Percentiles rank a stretch among this genome's conserved stretches.
These are phyloP conservation scores for Lichtheimia ornata DNA, from an alignment of 371 early-diverging fungal genomes.

Conservation along the genomic window DNA sequence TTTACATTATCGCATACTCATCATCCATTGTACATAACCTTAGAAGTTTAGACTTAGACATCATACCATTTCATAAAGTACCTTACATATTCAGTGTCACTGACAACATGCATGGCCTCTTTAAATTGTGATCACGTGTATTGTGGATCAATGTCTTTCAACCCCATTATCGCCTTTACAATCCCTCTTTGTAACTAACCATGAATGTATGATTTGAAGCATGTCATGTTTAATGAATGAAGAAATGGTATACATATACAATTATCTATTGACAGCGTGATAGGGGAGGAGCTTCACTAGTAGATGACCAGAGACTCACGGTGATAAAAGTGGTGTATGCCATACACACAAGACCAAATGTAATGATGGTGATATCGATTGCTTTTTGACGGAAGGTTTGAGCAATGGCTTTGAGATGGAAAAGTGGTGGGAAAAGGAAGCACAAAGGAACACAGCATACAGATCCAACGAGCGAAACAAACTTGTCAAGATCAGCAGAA, in stretches of 20 bases:
- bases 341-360: constrained; percentile 76
- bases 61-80: no score
- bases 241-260: neutral
- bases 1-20: no score
- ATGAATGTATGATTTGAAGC: no score
- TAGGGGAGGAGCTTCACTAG: constrained; percentile 31
- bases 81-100: no score
- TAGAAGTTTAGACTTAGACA: no score
- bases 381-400: constrained; percentile 34
- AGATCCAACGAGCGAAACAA: constrained; percentile 87
- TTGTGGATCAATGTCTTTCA: no score
- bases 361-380: constrained; percentile 62
- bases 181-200: no score
- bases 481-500: constrained; percentile 74
- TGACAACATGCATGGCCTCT: neutral
- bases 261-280: constrained; percentile 22
- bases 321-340: constrained; percentile 79
- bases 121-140: neutral
- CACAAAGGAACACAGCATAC: constrained; percentile 74
- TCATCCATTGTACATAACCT: no score
- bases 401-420: constrained; percentile 73
- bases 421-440: constrained; percentile 81
- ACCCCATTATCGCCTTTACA: no score
- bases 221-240: neutral
- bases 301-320: constrained; percentile 60